Percentiles rank a stretch among this genome's conserved stretches.
These are phyloP conservation scores for Nannochloropsis gaditana DNA, from an alignment of 108 stramenopile genomes.

Conservation along the genomic window DNA sequence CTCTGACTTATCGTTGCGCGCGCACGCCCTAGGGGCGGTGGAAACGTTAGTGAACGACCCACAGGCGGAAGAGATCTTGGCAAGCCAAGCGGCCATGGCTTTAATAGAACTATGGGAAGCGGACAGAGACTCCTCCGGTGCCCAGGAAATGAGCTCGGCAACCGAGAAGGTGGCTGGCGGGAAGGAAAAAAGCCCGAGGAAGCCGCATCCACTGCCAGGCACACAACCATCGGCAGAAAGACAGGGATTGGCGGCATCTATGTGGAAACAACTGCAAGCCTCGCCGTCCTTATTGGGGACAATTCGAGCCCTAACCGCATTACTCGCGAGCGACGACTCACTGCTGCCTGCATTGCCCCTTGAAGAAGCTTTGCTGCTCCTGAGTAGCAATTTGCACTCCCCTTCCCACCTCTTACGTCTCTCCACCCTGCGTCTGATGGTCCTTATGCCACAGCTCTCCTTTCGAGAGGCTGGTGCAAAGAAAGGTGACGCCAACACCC, in stretches of 20 bases:
- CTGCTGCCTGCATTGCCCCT: neutral
- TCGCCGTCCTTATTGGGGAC: neutral
- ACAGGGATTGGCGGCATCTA: neutral
- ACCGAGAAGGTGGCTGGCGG: no score
- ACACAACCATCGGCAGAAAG: neutral
- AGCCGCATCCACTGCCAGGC: neutral
- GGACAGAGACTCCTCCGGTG: neutral
- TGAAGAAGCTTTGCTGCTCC: neutral
- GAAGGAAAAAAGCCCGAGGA: neutral
- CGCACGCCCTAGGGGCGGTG: neutral
- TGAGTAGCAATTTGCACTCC: neutral
- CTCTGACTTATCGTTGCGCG: neutral
- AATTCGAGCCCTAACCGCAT: neutral
- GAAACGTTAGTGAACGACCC: neutral
- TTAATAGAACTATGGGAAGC: neutral
- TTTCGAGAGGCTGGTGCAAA: neutral
- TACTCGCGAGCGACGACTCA: neutral
- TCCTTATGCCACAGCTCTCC: neutral
- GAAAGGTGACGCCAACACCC: neutral
- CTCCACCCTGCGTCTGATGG: neutral
- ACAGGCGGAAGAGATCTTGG: neutral
- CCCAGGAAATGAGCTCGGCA: no score
- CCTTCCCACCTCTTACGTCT: conserved; percentile 7
- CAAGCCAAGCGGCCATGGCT: neutral
- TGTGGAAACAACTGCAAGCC: neutral